phyloP scores from a whole-genome alignment of 179 eudicot genomes.

The Beta corolliflora region DNA sequence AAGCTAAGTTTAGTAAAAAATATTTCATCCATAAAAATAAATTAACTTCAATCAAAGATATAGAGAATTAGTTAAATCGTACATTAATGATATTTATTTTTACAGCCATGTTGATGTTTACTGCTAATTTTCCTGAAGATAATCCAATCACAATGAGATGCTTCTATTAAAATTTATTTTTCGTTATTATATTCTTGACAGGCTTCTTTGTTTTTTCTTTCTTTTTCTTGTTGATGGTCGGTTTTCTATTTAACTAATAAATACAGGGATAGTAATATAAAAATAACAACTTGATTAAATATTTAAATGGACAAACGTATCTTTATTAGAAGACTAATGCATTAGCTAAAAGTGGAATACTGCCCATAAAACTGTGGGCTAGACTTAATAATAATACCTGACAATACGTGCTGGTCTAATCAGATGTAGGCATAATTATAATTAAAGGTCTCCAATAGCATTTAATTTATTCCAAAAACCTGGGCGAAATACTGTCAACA shows the following conservation, averaged over 20 bases:
- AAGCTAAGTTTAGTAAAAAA: too few species aligned
- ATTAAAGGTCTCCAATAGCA: constrained; percentile 10
- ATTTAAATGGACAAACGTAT: background rate
- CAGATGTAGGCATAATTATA: constrained; percentile 26
- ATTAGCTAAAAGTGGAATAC: constrained; percentile 13
- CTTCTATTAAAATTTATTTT: too few species aligned
- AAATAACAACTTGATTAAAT: constrained; percentile 8
- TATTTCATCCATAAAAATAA: too few species aligned
- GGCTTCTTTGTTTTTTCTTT: too few species aligned
- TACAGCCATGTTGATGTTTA: too few species aligned
- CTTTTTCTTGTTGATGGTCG: too few species aligned
- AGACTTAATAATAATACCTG: constrained; percentile 10
- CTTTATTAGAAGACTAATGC: constrained; percentile 11
- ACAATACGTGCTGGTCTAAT: constrained; percentile 24
- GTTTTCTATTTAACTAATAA: background rate
- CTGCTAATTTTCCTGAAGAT: too few species aligned
- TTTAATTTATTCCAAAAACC: constrained; percentile 22
- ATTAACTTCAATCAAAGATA: too few species aligned
- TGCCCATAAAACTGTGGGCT: constrained; percentile 34
- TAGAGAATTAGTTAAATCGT: too few species aligned
- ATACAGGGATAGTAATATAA: background rate
- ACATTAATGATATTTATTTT: too few species aligned
- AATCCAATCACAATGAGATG: too few species aligned
- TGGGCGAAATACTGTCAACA: constrained; percentile 30
- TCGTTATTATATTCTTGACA: too few species aligned